Conservation (phyloP, 2,329 filamentous ascomycete genomes). For the Alternaria alternata region DNA sequence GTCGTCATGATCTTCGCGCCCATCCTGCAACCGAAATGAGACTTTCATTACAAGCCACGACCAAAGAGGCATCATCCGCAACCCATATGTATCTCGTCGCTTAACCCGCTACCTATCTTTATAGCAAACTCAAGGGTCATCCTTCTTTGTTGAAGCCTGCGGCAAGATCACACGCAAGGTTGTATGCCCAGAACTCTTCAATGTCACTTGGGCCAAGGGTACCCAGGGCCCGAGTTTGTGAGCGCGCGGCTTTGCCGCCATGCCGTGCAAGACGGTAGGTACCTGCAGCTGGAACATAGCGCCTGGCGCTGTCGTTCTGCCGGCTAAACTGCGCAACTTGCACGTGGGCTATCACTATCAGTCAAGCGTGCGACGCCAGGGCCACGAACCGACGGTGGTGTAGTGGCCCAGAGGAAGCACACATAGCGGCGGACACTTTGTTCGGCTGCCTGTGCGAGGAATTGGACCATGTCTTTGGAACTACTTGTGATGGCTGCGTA, state of each 20-base stretch:
- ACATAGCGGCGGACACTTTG: slow-evolving; percentile 6
- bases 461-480: slow-evolving; percentile 1
- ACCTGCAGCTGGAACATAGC: slow-evolving; percentile 13
- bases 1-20: slow-evolving; percentile 31
- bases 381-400: slow-evolving; percentile 13
- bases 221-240: slow-evolving; percentile 3
- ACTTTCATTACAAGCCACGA: slow-evolving; percentile 15
- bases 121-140: not conserved
- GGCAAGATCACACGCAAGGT: slow-evolving; percentile 1
- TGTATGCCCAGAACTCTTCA: slow-evolving; percentile 1
- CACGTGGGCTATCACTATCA: slow-evolving; percentile 33
- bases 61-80: slow-evolving; percentile 21
- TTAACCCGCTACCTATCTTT: slow-evolving; percentile 7
- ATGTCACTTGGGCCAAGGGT: slow-evolving; percentile 11
- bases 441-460: not conserved
- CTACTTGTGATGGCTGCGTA: not conserved
- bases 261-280: slow-evolving; percentile 21
- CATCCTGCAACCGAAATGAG: slow-evolving; percentile 35
- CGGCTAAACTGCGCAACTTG: slow-evolving; percentile 29
- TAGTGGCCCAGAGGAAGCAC: not conserved
- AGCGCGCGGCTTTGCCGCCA: slow-evolving; percentile 25
- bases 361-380: slow-evolving; percentile 22
- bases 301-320: slow-evolving; percentile 14
- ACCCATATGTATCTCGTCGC: slow-evolving; percentile 8
- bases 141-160: not conserved